A percentile compares a stretch with the other conserved stretches of the same genome.
Evolutionary conservation across 306 rosid genomes (phyloP).

Genomic region (Acacia confusa): DNA sequence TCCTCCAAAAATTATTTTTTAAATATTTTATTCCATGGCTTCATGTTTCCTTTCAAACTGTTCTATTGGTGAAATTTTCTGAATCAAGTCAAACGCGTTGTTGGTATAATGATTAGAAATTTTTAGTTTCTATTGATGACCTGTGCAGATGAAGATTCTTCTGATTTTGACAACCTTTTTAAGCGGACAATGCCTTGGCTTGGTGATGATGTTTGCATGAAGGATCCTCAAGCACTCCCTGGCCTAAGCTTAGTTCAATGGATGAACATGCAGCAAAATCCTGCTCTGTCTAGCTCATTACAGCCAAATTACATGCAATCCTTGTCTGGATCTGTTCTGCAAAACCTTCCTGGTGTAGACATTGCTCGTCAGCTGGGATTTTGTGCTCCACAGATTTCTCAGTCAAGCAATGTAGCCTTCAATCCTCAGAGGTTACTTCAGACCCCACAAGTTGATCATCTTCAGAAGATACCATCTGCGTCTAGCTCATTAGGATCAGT

Average conservation of each 20-base stretch:
- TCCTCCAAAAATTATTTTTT: not conserved
- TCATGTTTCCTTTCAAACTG: constrained; percentile 3
- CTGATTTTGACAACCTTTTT: constrained; percentile 65
- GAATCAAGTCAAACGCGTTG: not conserved
- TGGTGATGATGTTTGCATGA: constrained; percentile 79
- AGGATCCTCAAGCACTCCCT: constrained; percentile 75
- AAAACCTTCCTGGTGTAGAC: constrained; percentile 70
- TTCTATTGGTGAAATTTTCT: not conserved
- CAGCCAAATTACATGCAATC: constrained; percentile 73
- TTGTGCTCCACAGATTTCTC: constrained; percentile 63
- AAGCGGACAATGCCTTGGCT: constrained; percentile 89
- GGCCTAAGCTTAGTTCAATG: constrained; percentile 94
- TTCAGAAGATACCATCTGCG: constrained; percentile 53
- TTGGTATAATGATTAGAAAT: not conserved
- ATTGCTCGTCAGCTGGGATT: constrained; percentile 71
- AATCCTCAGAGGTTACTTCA: constrained; percentile 63
- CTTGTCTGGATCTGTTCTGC: constrained; percentile 62
- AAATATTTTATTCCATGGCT: constrained; percentile 4
- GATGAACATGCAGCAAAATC: constrained; percentile 95
- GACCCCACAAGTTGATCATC: constrained; percentile 75
- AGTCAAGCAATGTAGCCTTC: constrained; percentile 54
- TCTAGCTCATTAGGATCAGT: constrained; percentile 54
- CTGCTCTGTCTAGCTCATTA: constrained; percentile 60
- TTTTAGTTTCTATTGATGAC: constrained; percentile 8
- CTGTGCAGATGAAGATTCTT: constrained; percentile 73